Evolutionary conservation across 2,329 filamentous ascomycete species (phyloP).

Genomic region (Neonectria neomacrospora): DNA sequence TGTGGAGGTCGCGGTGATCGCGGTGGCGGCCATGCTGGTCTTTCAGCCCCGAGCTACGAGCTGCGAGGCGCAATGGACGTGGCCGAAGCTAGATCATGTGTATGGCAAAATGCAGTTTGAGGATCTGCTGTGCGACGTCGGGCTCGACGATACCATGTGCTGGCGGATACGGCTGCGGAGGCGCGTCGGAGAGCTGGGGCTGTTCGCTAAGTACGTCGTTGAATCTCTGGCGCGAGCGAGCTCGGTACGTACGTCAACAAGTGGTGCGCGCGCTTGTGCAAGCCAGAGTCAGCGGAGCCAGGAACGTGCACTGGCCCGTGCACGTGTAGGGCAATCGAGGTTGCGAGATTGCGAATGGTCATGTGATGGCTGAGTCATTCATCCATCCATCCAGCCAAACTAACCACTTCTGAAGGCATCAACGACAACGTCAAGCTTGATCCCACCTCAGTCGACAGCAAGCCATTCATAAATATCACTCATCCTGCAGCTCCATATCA

Average conservation of each 20-base stretch:
- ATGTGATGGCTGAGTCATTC: slow-evolving; percentile 35
- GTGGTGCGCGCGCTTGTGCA: slow-evolving; percentile 27
- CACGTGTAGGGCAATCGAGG: slow-evolving; percentile 18
- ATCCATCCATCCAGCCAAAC: background rate
- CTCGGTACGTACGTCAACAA: slow-evolving; percentile 36
- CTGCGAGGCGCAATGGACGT: slow-evolving; percentile 14
- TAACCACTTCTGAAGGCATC: background rate
- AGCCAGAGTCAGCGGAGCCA: slow-evolving; percentile 22
- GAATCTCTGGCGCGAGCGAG: slow-evolving; percentile 19
- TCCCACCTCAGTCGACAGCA: background rate
- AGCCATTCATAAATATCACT: background rate
- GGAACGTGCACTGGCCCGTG: slow-evolving; percentile 34
- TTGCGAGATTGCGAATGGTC: slow-evolving; percentile 13
- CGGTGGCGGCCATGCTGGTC: slow-evolving; percentile 11
- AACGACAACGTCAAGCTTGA: background rate
- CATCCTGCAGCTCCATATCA: slow-evolving; percentile 9
- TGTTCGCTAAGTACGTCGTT: slow-evolving; percentile 29
- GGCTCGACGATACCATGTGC: slow-evolving; percentile 33
- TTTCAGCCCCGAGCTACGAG: slow-evolving; percentile 8
- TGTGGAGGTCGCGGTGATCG: slow-evolving; percentile 42
- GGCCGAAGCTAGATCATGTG: slow-evolving; percentile 14
- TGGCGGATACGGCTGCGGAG: slow-evolving; percentile 19
- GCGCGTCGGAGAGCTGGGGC: slow-evolving; percentile 12
- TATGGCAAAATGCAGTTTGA: slow-evolving; percentile 17
- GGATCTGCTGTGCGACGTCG: slow-evolving; percentile 9